A percentile compares a stretch with the other conserved stretches of the same genome.
phyloP scores from a whole-genome alignment of 306 rosid species.

The Quercus alba region DNA sequence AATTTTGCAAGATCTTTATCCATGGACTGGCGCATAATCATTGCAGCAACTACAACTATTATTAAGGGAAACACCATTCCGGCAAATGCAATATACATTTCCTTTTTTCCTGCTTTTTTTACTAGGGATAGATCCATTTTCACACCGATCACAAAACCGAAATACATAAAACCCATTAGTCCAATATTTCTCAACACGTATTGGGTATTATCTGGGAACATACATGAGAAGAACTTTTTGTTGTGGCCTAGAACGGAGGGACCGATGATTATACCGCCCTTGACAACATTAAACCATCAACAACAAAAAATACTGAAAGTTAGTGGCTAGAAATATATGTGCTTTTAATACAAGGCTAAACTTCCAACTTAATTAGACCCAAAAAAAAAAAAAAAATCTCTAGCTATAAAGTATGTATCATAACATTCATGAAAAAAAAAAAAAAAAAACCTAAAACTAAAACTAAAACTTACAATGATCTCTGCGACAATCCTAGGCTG shows the following conservation, averaged over 20 bases:
- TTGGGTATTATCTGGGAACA: constrained; percentile 14
- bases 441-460: background rate
- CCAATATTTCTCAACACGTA: constrained; percentile 53
- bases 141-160: constrained; percentile 53
- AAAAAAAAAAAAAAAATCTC: no score
- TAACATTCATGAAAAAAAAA: background rate
- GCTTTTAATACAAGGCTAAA: no score
- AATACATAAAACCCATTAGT: constrained; percentile 63
- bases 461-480: constrained; percentile 56
- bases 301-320: background rate
- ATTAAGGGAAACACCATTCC: constrained; percentile 35
- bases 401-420: no score
- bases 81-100: constrained; percentile 25
- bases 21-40: constrained; percentile 45
- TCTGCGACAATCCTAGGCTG: constrained; percentile 72
- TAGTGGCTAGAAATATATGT: background rate
- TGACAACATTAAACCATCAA: constrained; percentile 6
- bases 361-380: no score
- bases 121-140: constrained; percentile 46
- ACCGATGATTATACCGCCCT: constrained; percentile 82
- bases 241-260: constrained; percentile 60
- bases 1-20: constrained; percentile 40
- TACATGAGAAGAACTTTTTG: constrained; percentile 16
- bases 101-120: constrained; percentile 44
- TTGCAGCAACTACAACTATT: constrained; percentile 11